A percentile compares a stretch with the other conserved stretches of the same genome.
These are phyloP conservation scores for Penicillium desertorum DNA, from an alignment of 495 filamentous ascomycete species.

Conservation along the genomic window DNA sequence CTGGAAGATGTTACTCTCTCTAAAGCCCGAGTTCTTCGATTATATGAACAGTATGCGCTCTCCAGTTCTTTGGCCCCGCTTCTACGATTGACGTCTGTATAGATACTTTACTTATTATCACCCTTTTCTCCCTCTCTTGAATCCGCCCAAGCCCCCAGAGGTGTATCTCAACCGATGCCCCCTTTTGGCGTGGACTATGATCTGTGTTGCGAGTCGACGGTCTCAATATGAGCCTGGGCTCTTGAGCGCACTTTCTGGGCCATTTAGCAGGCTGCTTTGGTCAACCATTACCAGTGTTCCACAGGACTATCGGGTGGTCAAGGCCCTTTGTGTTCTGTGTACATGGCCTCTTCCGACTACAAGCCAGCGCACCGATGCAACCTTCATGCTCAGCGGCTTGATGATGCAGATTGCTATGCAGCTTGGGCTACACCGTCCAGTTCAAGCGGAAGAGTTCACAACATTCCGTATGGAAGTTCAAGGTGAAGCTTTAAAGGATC, in stretches of 20 bases:
- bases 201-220: conserved; percentile 77
- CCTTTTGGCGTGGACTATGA: conserved; percentile 83
- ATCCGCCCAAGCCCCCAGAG: conserved; percentile 68
- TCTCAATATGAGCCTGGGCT: conserved; percentile 67
- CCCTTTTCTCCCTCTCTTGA: conserved; percentile 80
- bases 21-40: conserved; percentile 36
- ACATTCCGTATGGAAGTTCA: conserved; percentile 76
- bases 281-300: conserved; percentile 76
- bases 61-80: not conserved
- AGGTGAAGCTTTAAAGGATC: conserved; percentile 80
- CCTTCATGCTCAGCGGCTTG: conserved; percentile 83
- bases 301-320: conserved; percentile 83
- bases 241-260: conserved; percentile 66
- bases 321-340: conserved; percentile 85
- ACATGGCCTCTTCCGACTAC: conserved; percentile 89
- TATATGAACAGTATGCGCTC: conserved; percentile 45
- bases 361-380: conserved; percentile 81
- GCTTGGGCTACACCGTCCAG: conserved; percentile 84
- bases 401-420: conserved; percentile 97
- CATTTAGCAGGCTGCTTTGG: conserved; percentile 77
- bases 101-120: conserved; percentile 80
- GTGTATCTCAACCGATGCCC: conserved; percentile 72
- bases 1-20: conserved; percentile 47
- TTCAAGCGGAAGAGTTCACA: conserved; percentile 88
- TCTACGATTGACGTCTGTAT: conserved; percentile 13